A percentile compares a stretch with the other conserved stretches of the same genome.
These are phyloP conservation scores for Pelargonium citronellum DNA, from an alignment of 441 rosid genomes.

Conservation along the genomic window DNA sequence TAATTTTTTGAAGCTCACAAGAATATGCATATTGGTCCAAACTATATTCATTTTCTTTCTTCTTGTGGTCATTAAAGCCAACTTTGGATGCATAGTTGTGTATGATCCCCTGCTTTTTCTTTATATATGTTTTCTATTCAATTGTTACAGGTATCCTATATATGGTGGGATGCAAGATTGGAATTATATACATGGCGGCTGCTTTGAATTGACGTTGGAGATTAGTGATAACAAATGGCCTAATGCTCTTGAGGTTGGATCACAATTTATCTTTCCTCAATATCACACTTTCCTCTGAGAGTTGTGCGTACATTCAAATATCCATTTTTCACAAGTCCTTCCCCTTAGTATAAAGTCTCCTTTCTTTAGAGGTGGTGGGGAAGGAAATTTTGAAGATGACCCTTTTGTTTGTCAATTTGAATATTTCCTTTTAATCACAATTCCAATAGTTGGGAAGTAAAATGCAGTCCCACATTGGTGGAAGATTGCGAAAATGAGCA, in stretches of 20 bases:
- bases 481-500: background rate
- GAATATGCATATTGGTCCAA: constrained; percentile 1
- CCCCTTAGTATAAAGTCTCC: background rate
- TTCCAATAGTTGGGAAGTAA: background rate
- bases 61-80: background rate
- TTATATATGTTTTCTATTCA: constrained; percentile 11
- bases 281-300: background rate
- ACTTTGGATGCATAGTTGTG: background rate
- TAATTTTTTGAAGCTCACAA: background rate
- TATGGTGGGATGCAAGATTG: constrained; percentile 99
- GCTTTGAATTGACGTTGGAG: constrained; percentile 93
- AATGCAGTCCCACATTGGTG: background rate
- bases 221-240: constrained; percentile 94
- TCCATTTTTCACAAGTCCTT: background rate
- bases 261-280: constrained; percentile 13
- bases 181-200: constrained; percentile 89
- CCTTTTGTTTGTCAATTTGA: background rate
- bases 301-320: background rate
- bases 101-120: background rate
- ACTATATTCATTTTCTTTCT: constrained; percentile 1
- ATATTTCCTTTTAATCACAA: background rate
- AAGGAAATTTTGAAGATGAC: background rate
- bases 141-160: constrained; percentile 77
- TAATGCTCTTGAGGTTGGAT: constrained; percentile 63
- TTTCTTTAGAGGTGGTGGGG: background rate